Evolutionary conservation across 208 protist species (phyloP).

Genomic region (Crithidia brevicula): DNA sequence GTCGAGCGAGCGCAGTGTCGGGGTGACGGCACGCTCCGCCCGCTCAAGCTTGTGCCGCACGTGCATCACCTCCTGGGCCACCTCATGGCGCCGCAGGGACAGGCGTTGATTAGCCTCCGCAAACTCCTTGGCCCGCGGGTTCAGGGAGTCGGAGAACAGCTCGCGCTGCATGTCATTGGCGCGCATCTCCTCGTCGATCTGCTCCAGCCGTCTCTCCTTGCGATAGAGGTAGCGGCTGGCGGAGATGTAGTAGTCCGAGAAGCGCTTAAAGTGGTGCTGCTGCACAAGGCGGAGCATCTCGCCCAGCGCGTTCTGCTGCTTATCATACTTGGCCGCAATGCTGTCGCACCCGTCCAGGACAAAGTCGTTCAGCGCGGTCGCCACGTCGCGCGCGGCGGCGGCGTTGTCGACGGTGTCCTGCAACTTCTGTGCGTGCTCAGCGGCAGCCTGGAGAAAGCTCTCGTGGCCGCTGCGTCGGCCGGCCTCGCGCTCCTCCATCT

Average conservation of each 20-base stretch:
- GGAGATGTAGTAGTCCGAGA: slow-evolving; percentile 90
- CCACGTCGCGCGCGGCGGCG: slow-evolving; percentile 68
- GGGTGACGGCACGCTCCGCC: slow-evolving; percentile 71
- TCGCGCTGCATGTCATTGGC: slow-evolving; percentile 79
- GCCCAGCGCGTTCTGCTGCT: slow-evolving; percentile 79
- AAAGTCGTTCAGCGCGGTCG: slow-evolving; percentile 86
- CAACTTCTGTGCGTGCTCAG: slow-evolving; percentile 73
- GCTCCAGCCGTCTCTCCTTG: slow-evolving; percentile 71
- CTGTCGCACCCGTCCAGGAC: slow-evolving; percentile 89
- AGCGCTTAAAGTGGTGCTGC: slow-evolving; percentile 86
- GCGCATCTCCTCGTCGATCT: slow-evolving; percentile 79
- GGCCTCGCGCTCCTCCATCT: slow-evolving; percentile 88
- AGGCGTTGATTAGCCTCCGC: slow-evolving; percentile 71
- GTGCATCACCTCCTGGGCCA: slow-evolving; percentile 70
- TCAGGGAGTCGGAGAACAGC: slow-evolving; percentile 66
- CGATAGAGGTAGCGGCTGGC: slow-evolving; percentile 86
- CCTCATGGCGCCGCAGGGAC: slow-evolving; percentile 53
- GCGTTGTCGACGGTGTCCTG: slow-evolving; percentile 88
- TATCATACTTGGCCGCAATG: slow-evolving; percentile 87
- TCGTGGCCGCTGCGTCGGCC: slow-evolving; percentile 82
- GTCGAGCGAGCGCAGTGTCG: slow-evolving; percentile 73
- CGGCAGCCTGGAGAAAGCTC: slow-evolving; percentile 73
- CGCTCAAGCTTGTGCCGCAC: slow-evolving; percentile 69
- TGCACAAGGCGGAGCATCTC: slow-evolving; percentile 85
- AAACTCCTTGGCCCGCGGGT: slow-evolving; percentile 79